These are phyloP conservation scores for Aspergillus pseudoviridinutans DNA, from an alignment of 2,329 filamentous ascomycete genomes.

Conservation along the genomic window DNA sequence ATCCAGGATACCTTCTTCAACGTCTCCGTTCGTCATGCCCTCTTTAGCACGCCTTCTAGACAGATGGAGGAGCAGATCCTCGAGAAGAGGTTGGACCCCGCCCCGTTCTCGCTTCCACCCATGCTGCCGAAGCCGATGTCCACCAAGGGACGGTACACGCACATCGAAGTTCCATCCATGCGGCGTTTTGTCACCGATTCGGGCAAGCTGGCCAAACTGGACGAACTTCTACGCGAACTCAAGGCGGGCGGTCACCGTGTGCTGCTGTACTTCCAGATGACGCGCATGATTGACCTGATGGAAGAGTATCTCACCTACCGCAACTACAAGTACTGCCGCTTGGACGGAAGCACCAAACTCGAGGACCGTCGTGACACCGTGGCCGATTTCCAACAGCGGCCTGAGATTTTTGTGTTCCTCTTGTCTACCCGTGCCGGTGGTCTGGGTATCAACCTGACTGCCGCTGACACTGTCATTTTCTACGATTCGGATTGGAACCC, in stretches of 20 bases:
- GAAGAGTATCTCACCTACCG: conserved; percentile 98
- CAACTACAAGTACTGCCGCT: conserved; percentile 96
- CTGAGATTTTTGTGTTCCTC: conserved; percentile 95
- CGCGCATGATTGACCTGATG: conserved; percentile 98
- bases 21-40: conserved; percentile 63
- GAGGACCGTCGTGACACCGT: conserved; percentile 97
- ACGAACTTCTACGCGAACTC: conserved; percentile 79
- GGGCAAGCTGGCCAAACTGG: conserved; percentile 88
- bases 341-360: conserved; percentile 95
- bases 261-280: conserved; percentile 99
- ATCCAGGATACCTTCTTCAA: conserved; percentile 73
- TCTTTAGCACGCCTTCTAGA: conserved; percentile 62
- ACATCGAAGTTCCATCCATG: conserved; percentile 94
- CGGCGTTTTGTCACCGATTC: conserved; percentile 95
- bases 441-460: conserved; percentile 94
- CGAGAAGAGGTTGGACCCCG: conserved; percentile 63
- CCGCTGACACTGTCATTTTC: conserved; percentile 97
- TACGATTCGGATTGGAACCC: conserved; percentile 99
- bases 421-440: conserved; percentile 94
- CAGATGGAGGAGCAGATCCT: conserved; percentile 70
- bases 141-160: conserved; percentile 78
- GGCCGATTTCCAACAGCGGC: conserved; percentile 88
- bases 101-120: conserved; percentile 55
- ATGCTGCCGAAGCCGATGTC: conserved; percentile 76
- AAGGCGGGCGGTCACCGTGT: conserved; percentile 93